Evolutionary conservation across 805 yeast genomes (phyloP).

Genomic region (Pichia gijzeniarum): DNA sequence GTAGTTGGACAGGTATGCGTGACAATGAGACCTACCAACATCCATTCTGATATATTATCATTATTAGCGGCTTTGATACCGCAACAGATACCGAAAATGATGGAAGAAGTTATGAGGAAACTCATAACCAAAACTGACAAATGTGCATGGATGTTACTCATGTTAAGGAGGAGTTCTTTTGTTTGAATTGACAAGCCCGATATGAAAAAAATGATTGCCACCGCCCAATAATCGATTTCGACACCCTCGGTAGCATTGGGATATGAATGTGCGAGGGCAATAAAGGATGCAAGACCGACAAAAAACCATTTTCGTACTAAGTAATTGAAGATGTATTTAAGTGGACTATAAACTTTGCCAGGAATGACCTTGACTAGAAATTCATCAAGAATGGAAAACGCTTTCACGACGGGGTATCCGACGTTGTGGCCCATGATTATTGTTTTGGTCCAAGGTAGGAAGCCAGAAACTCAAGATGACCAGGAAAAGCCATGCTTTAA

Average conservation of each 20-base stretch:
- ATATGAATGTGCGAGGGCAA: slow-evolving; percentile 67
- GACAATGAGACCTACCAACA: slow-evolving; percentile 73
- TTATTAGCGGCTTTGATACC: slow-evolving; percentile 59
- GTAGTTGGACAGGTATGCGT: slow-evolving; percentile 90
- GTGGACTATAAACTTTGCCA: neutral
- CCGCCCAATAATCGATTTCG: slow-evolving; percentile 84
- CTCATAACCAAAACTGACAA: slow-evolving; percentile 58
- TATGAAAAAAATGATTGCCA: slow-evolving; percentile 75
- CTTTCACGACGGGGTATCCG: slow-evolving; percentile 4
- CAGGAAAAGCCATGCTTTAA: too few species aligned
- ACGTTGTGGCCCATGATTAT: neutral
- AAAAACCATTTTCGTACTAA: slow-evolving; percentile 62
- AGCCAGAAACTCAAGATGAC: too few species aligned
- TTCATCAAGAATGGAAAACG: neutral
- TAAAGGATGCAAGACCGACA: slow-evolving; percentile 59
- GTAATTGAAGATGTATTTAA: slow-evolving; percentile 4
- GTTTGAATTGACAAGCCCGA: slow-evolving; percentile 78
- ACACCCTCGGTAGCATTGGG: slow-evolving; percentile 81
- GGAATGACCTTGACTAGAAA: neutral
- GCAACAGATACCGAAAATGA: slow-evolving; percentile 62
- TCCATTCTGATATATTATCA: slow-evolving; percentile 61
- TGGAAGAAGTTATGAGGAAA: slow-evolving; percentile 47
- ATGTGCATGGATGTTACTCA: slow-evolving; percentile 80
- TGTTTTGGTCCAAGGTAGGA: neutral
- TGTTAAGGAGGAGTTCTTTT: slow-evolving; percentile 50